Evolutionary conservation across 1,284 basidiomycete genomes (phyloP).

Genomic region (Rhodotorula mucilaginosa): DNA sequence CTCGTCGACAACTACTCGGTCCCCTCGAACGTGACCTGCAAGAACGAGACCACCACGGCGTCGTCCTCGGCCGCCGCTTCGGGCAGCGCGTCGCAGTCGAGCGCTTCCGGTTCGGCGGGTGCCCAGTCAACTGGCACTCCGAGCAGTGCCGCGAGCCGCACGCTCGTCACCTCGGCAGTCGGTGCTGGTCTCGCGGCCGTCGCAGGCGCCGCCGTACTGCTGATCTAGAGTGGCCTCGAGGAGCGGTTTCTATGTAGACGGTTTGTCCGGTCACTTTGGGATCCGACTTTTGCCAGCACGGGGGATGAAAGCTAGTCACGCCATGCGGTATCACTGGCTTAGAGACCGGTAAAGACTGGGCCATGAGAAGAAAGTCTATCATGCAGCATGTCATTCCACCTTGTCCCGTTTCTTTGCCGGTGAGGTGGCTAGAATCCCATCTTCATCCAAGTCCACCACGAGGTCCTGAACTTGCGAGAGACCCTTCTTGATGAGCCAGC

Average conservation of each 20-base stretch:
- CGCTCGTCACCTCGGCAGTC: neutral
- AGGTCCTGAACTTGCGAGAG: neutral
- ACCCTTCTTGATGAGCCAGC: neutral
- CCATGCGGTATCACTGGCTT: too few relatives aligned
- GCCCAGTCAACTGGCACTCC: neutral
- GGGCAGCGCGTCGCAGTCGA: neutral
- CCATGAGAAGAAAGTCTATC: too few relatives aligned
- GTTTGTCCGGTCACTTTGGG: too few relatives aligned
- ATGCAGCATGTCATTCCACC: neutral
- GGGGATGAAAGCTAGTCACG: too few relatives aligned
- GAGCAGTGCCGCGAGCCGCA: constrained; percentile 1
- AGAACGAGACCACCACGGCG: constrained; percentile 42
- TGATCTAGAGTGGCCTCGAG: neutral
- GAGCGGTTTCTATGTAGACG: too few relatives aligned
- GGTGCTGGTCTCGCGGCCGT: neutral
- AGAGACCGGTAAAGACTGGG: too few relatives aligned
- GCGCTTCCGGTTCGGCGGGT: constrained; percentile 1
- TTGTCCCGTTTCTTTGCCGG: neutral
- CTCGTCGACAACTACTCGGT: constrained; percentile 57
- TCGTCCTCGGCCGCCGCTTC: constrained; percentile 18
- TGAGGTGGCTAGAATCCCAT: neutral
- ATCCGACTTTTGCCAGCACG: too few relatives aligned
- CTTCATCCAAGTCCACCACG: neutral
- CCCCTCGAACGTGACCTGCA: constrained; percentile 55
- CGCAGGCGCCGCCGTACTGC: neutral